Conservation (phyloP, 2,329 filamentous ascomycete species). For the Harringtonia aguacate region DNA sequence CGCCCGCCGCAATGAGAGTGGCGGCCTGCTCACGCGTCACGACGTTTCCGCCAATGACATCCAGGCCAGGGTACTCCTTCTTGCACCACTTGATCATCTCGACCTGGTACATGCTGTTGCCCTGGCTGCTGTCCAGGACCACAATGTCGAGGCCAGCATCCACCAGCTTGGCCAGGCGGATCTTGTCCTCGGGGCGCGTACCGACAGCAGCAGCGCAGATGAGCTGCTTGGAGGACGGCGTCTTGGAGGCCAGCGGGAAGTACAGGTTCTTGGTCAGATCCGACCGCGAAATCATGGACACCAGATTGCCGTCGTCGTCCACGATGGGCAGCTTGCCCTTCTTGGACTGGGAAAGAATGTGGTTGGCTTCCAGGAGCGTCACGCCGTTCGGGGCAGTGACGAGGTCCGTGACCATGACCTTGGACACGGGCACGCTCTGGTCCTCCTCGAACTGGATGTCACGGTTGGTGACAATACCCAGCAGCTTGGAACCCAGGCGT, state of each 20-base stretch:
- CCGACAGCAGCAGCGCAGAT: constrained; percentile 93
- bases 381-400: constrained; percentile 79
- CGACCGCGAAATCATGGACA: constrained; percentile 86
- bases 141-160: constrained; percentile 94
- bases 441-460: constrained; percentile 95
- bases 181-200: constrained; percentile 87
- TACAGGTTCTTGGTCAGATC: constrained; percentile 98
- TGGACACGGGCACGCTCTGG: constrained; percentile 59
- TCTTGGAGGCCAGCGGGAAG: constrained; percentile 92
- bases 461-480: constrained; percentile 95
- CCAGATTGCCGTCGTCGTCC: constrained; percentile 70
- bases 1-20: constrained; percentile 80
- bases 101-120: constrained; percentile 97
- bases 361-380: constrained; percentile 79
- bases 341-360: constrained; percentile 87
- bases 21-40: constrained; percentile 96
- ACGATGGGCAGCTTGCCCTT: constrained; percentile 97
- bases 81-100: constrained; percentile 98
- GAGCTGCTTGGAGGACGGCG: constrained; percentile 93
- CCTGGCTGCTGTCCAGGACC: constrained; percentile 90
- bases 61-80: constrained; percentile 69
- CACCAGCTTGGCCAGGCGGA: constrained; percentile 73
- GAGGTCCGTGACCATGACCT: constrained; percentile 96
- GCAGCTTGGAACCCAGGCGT: constrained; percentile 85
- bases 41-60: constrained; percentile 97